Evolutionary conservation across 129 eudicot genomes (phyloP), one percentile per base, ranked within the genome.

Genomic region (Chrysanthemum lavandulifolium): DNA sequence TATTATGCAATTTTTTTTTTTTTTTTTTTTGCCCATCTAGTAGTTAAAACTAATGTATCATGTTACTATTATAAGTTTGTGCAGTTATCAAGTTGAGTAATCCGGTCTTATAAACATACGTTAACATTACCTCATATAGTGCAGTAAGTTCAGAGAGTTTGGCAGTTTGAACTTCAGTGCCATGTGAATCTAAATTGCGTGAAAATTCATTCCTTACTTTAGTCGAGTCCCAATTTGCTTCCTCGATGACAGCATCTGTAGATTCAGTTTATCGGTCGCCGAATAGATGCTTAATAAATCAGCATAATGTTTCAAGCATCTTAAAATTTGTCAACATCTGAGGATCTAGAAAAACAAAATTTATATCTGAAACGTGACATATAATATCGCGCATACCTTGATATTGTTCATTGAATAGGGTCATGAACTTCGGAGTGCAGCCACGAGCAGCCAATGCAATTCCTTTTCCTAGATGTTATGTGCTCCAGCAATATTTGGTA

Each of bases 151-250:
- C 95, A 43, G 89, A 80, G 61, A 92, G 81, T 82, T 85, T 86
- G 53, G 87, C 70, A 19, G 78, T 70, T 64, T 83, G 87, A 82
- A 92, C 87, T 61, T 84, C 83, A 65, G 82, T 76, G 71, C 89
- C 64, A 73, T 89, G 88, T 53, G 91, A 96, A 79, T 83, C 92
- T 48, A 92, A 75, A 79, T 92, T 94, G 73, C 85, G 85, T 60
- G 79, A 73, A 71, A 92, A 86, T 65, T 92, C 85, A 45, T 82
- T 90, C 76, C 84, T 83, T 63, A 81, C 83, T 89, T 84, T 92
- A 49, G 76, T 53, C 18, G 90, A 62, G 58, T 89, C 95, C 98
- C 96, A 92, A 52, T 85, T 84, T 29, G 96, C 86, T 79, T 84
- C 91, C 51, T 76, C 73, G 61, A 92, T 82, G 51, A 78, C 62